Percentiles rank a stretch among this genome's conserved stretches.
phyloP scores from a whole-genome alignment of 1,284 basidiomycete genomes.

The Cryptococcus deneoformans region DNA sequence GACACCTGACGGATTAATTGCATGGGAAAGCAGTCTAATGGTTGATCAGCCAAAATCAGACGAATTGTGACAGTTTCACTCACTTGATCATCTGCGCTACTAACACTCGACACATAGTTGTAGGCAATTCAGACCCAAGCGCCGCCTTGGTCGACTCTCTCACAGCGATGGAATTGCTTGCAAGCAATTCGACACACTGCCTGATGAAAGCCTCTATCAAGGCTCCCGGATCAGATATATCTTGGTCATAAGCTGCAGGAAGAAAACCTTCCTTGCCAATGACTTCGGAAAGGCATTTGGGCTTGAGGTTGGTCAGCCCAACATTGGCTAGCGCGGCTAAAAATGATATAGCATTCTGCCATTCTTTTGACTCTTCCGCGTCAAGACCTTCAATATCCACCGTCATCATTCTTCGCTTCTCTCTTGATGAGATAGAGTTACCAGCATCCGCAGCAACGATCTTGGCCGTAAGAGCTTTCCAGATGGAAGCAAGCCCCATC shows the following conservation, averaged over 20 bases:
- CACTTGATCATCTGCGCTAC: constrained; percentile 72
- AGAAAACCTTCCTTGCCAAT: constrained; percentile 60
- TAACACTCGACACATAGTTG: constrained; percentile 63
- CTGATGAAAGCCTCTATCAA: constrained; percentile 62
- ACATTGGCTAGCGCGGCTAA: constrained; percentile 71
- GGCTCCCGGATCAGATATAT: constrained; percentile 58
- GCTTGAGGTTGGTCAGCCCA: constrained; percentile 52
- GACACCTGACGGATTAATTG: constrained; percentile 46
- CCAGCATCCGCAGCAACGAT: constrained; percentile 29
- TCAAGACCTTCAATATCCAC: constrained; percentile 41
- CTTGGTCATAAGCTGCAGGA: constrained; percentile 64
- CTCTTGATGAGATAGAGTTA: constrained; percentile 15
- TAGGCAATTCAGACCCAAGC: constrained; percentile 71
- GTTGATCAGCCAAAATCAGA: background rate
- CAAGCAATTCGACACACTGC: constrained; percentile 66
- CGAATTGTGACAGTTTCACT: constrained; percentile 25
- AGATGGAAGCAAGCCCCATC: constrained; percentile 24
- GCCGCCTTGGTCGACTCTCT: constrained; percentile 76
- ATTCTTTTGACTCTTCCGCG: constrained; percentile 68
- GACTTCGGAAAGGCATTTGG: constrained; percentile 52
- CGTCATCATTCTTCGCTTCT: constrained; percentile 27
- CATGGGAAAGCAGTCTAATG: constrained; percentile 31
- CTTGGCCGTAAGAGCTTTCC: constrained; percentile 25
- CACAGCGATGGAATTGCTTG: constrained; percentile 61
- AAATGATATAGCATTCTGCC: constrained; percentile 84